Conservation (phyloP, 768 basidiomycete species). For the Amanita exitialis region DNA sequence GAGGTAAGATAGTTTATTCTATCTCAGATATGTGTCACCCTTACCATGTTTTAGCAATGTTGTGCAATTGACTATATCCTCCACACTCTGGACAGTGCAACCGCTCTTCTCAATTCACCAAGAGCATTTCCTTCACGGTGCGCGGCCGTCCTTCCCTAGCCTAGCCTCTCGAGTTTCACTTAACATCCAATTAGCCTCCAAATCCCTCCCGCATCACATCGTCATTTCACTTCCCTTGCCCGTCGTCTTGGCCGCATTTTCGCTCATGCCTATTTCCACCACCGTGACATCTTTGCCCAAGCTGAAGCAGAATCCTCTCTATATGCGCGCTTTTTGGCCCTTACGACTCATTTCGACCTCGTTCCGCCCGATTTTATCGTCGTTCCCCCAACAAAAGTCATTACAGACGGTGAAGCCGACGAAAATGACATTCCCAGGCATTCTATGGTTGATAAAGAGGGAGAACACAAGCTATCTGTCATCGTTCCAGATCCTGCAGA, state of each 20-base stretch:
- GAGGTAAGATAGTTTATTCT: slow-evolving; percentile 41
- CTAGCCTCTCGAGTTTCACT: slow-evolving; percentile 2
- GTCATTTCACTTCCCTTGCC: slow-evolving; percentile 86
- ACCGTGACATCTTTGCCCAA: slow-evolving; percentile 85
- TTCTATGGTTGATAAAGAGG: slow-evolving; percentile 7
- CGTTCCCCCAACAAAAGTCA: slow-evolving; percentile 38
- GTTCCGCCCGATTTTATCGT: slow-evolving; percentile 80
- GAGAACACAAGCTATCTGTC: neutral
- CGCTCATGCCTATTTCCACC: slow-evolving; percentile 93
- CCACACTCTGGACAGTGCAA: slow-evolving; percentile 90
- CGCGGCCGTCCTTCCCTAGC: slow-evolving; percentile 8
- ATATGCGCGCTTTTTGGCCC: slow-evolving; percentile 82
- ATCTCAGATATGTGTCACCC: neutral
- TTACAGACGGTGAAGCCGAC: slow-evolving; percentile 5
- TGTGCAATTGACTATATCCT: slow-evolving; percentile 95
- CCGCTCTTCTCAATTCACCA: slow-evolving; percentile 83
- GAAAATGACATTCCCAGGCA: slow-evolving; percentile 12
- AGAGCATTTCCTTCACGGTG: slow-evolving; percentile 89
- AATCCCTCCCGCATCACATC: slow-evolving; percentile 69
- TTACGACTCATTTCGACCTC: slow-evolving; percentile 71
- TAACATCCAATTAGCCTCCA: slow-evolving; percentile 46
- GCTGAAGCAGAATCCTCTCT: slow-evolving; percentile 86
- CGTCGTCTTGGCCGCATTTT: slow-evolving; percentile 91
- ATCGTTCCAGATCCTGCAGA: slow-evolving; percentile 7
- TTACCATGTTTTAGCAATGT: slow-evolving; percentile 53